Base-by-base conservation (phyloP, 805 yeast species). In the Spathaspora sp. region DNA sequence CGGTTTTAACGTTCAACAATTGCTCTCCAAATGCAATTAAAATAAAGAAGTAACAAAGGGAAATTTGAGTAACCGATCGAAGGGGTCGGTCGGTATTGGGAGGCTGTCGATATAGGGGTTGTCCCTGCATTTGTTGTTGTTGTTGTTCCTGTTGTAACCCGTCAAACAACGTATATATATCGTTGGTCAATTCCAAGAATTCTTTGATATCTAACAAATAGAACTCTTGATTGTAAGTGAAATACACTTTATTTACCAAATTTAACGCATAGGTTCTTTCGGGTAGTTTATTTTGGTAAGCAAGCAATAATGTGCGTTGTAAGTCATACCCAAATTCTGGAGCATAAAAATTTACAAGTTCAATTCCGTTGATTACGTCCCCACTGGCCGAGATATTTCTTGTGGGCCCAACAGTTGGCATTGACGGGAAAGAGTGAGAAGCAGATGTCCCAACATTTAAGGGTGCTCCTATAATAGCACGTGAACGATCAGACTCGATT, bases 11-110 rank as follows among this genome's bases (percentile, higher is more conserved):
- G 16, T 49, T 42, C 35, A 48, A 46, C 46, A 70, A 54, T 58
- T 73, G 78, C 52, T 70, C 71, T 6, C 77, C 77, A 53, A 67
- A 72, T 1, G 76, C 77, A 35, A 72, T 35, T 16, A 71, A 47
- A 4, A 64, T 61, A 50, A 68, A 71, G 48, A 72, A 61, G 52
- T 67, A 68, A 46, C 72, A 64, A n/a, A 69, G 53, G 2, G 50
- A 47, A 8, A 39, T 35, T 35, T 47, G 47, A 17, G 48, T 38
- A 2, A 51, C 19, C 2, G 52, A 42, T 38, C 44, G 44, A 17
- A 42, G 38, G 14, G 46, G 39, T 44, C 8, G 46, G 4, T 35
- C 40, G 14, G 40, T 6, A 16, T 35, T 35, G 9, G 11, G 18
- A 8, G 7, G 40, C 9, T 14, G 16, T 7, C 14, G 17, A 14